Base-by-base conservation (phyloP, 2,329 filamentous ascomycete species). In the Cladophialophora bantiana region DNA sequence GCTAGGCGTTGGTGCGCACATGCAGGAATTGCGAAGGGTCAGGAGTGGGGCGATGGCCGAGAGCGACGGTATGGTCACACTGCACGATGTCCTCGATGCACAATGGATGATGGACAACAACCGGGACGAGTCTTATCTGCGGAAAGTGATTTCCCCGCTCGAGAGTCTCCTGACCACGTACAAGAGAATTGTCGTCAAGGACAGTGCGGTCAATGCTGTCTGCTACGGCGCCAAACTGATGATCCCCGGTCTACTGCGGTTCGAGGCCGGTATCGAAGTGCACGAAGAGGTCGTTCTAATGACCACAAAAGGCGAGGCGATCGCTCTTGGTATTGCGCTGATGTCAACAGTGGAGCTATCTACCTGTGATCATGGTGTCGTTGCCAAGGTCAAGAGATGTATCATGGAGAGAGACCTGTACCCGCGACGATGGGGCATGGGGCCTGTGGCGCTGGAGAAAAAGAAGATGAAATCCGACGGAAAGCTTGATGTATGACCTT, bases 331-430 rank as follows among this genome's bases (percentile, higher is more conserved):
- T 75, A 96, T 97, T 75, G 93, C 95, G 18, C 92, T 96, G 80
- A 99, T 99, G 95, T 97, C 93, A 45, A 96, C 94, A 2, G 93
- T 97, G 57, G 95, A 98, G 83, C 92, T 99, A 81, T 93, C 93
- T 35, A 94, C 93, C 38, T 98, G 95, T 81, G 94, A 98, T 78
- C 95, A 99, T 81, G 95, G 95, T 75, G 93, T 97, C 66, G 94
- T 98, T 67, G 95, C 95, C 74, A 98, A 97, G 86, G 93, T 99
- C 79, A 99, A 99, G 90, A 90, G 95, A 75, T 97, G 94, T 82
- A 99, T 99, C 81, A 99, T 99, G 95, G 95, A 99, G 86, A 92
- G 95, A 75, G 95, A 98, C 79, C 86, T 98, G 67, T 99, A 99
- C 86, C 95, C 95, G 71, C 88, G 93, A 79, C 86, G 94, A 85